Percentiles rank a stretch among this genome's conserved stretches.
These are phyloP conservation scores for Rhodotorula diobovata DNA, from an alignment of 768 basidiomycete species.

Conservation along the genomic window DNA sequence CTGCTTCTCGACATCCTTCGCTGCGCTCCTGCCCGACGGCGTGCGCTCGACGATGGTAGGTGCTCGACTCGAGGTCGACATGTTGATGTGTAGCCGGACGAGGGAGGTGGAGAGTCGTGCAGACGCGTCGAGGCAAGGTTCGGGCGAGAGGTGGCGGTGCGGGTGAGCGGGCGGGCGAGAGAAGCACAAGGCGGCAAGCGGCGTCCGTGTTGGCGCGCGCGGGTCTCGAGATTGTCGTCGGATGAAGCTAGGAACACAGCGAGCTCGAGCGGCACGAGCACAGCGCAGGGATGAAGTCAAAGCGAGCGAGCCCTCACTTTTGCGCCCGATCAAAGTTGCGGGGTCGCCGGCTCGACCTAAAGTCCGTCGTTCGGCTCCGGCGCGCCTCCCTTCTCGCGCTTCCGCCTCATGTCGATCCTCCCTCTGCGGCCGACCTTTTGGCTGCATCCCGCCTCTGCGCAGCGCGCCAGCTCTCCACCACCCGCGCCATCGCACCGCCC, in stretches of 20 bases:
- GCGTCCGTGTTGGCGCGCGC: too few relatives aligned
- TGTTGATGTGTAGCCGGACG: neutral
- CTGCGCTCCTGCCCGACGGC: neutral
- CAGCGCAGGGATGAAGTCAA: neutral
- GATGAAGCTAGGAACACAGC: too few relatives aligned
- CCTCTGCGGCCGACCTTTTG: neutral
- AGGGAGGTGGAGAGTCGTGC: too few relatives aligned
- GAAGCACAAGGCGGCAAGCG: too few relatives aligned
- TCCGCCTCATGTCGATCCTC: too few relatives aligned
- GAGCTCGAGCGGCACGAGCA: too few relatives aligned
- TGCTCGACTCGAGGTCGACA: neutral
- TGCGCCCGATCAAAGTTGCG: too few relatives aligned
- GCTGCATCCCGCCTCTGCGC: too few relatives aligned
- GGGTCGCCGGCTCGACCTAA: too few relatives aligned
- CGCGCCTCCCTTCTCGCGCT: neutral
- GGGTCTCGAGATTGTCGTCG: neutral
- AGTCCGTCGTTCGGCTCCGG: too few relatives aligned
- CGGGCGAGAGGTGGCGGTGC: neutral
- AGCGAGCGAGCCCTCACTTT: neutral
- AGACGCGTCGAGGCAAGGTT: neutral
- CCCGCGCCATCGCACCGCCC: slow-evolving; percentile 6
- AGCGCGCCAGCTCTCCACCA: slow-evolving; percentile 29
- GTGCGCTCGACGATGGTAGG: neutral
- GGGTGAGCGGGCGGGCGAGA: too few relatives aligned
- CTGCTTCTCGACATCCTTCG: neutral